Evolutionary conservation across 2,329 filamentous ascomycete genomes (phyloP), one percentile per base, ranked within the genome.

Genomic region (Aspergillus sp.): DNA sequence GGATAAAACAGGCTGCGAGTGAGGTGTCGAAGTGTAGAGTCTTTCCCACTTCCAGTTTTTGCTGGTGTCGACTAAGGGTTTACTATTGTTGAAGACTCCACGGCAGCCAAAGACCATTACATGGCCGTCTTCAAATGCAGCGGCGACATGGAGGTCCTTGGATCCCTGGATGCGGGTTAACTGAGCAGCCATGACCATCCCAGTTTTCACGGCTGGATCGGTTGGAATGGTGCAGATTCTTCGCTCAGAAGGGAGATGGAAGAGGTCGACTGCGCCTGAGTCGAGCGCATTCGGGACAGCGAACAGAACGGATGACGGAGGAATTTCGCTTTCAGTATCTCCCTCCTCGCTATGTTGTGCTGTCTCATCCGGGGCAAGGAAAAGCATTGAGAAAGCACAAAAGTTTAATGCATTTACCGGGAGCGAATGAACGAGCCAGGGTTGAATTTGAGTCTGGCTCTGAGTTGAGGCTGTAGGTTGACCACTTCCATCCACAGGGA

Each of bases 381-480:
- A 65, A 7, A 59, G 58, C 43, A 68, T 70, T 6, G 62, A 75
- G 70, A 58, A 78, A 58, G 69, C 87, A 88, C 95, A 99, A 71
- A 98, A 99, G 70, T 98, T 99, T 77, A 98, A 84, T 1, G 93
- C 91, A 69, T 97, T 97, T 43, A 98, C 91, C 5, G 89, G 81
- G 5, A 99, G 78, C 4, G 90, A 83, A 73, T 96, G 85, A 20
- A 96, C 74, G n/a, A 97, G 78, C 91, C 91, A 96, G 30, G 95
- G 95, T 66, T 73, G 68, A 15, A 13, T 44, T 52, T 61, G 22
- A 70, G 62, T 77, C 82, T 22, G 34, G 61, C 38, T 26, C 22
- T 48, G 11, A 17, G 6, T 26, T 56, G 73, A 45, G 73, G 39
- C 6, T 22, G 3, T 41, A 9, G 32, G 12, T 5, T 45, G 75